phyloP scores from a whole-genome alignment of 1,284 basidiomycete species.

The Ustilago tritici region DNA sequence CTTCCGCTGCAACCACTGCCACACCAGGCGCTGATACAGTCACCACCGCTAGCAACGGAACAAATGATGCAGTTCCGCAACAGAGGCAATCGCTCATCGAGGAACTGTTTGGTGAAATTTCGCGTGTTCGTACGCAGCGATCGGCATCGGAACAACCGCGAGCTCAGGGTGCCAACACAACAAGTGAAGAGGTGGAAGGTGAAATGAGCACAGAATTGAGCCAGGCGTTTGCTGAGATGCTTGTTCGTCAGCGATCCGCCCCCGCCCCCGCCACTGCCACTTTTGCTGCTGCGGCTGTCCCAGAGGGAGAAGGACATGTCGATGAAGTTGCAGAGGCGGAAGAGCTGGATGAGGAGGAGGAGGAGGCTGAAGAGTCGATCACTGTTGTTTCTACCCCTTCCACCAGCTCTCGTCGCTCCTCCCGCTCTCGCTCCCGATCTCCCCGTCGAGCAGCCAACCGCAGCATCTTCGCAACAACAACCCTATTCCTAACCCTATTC shows the following conservation, averaged over 20 bases:
- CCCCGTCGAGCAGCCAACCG: slow-evolving; percentile 9
- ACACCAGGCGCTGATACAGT: background rate
- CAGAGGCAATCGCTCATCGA: slow-evolving; percentile 28
- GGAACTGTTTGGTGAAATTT: slow-evolving; percentile 33
- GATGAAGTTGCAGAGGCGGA: slow-evolving; percentile 2
- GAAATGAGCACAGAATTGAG: slow-evolving; percentile 15
- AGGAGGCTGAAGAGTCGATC: slow-evolving; percentile 17
- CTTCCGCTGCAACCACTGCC: background rate
- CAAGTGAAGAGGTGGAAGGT: background rate
- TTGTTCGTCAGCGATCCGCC: slow-evolving; percentile 17
- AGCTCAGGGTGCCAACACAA: background rate
- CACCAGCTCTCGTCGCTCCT: background rate
- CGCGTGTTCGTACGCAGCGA: slow-evolving; percentile 24
- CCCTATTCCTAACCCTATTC: slow-evolving; percentile 32
- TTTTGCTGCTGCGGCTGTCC: background rate
- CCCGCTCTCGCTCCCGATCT: slow-evolving; percentile 18
- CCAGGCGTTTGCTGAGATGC: slow-evolving; percentile 32
- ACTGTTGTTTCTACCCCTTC: slow-evolving; percentile 28
- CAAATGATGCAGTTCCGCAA: background rate
- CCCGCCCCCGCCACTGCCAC: background rate
- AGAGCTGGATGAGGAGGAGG: background rate
- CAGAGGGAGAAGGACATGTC: too few species aligned
- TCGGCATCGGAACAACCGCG: background rate
- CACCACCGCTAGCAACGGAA: too few species aligned
- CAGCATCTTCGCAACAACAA: slow-evolving; percentile 19